Conservation (phyloP, 1,284 basidiomycete species). For the Peniophora sp. region DNA sequence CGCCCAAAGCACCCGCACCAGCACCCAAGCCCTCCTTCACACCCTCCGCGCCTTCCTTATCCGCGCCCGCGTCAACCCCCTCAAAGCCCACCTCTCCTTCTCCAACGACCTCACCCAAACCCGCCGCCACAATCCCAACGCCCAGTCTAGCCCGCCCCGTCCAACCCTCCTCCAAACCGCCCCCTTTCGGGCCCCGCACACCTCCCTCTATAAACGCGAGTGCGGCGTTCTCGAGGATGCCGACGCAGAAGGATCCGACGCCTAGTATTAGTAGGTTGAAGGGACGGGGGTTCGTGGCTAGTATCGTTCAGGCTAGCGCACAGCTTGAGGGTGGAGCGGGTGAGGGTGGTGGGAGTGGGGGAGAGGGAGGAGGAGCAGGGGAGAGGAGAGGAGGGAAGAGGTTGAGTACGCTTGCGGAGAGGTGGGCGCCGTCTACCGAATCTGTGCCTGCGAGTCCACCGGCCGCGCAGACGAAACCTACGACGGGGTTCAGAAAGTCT, state of each 20-base stretch:
- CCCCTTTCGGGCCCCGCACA: slow-evolving; percentile 37
- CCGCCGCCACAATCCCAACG: slow-evolving; percentile 21
- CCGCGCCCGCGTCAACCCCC: slow-evolving; percentile 1
- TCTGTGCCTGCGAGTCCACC: slow-evolving; percentile 5
- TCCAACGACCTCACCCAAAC: background rate
- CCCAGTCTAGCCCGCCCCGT: slow-evolving; percentile 50
- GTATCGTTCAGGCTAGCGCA: slow-evolving; percentile 62
- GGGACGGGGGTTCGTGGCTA: slow-evolving; percentile 77
- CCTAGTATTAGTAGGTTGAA: slow-evolving; percentile 76
- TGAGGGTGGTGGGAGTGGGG: slow-evolving; percentile 9
- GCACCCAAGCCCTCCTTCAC: slow-evolving; percentile 15
- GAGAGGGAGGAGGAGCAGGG: too few relatives aligned
- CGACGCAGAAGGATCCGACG: slow-evolving; percentile 59
- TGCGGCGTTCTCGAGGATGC: slow-evolving; percentile 51
- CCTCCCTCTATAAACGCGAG: slow-evolving; percentile 36
- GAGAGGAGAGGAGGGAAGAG: slow-evolving; percentile 15
- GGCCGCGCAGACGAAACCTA: background rate
- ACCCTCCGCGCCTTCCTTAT: slow-evolving; percentile 11
- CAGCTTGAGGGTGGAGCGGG: slow-evolving; percentile 28
- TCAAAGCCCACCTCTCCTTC: too few relatives aligned
- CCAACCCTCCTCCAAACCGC: slow-evolving; percentile 39
- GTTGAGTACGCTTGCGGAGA: slow-evolving; percentile 5
- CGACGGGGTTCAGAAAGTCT: slow-evolving; percentile 3
- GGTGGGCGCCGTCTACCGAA: slow-evolving; percentile 8
- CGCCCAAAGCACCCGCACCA: slow-evolving; percentile 10